Percentiles rank a stretch among this genome's conserved stretches.
phyloP scores from a whole-genome alignment of 371 early-diverging fungal species.

The Syncephalastrum sp. region DNA sequence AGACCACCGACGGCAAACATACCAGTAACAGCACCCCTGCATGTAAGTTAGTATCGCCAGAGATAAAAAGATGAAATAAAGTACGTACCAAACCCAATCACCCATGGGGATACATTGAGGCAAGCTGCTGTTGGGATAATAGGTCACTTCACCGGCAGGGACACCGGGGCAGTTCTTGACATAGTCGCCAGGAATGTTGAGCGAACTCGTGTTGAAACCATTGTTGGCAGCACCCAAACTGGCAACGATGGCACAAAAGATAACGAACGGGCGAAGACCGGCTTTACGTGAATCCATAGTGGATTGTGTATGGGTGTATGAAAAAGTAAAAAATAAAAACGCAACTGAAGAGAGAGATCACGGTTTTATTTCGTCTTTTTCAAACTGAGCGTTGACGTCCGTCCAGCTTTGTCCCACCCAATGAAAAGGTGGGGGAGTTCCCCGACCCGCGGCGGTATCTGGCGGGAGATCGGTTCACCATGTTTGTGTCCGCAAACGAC shows the following conservation, averaged over 20 bases:
- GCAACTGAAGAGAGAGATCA: background rate
- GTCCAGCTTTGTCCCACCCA: too few species aligned
- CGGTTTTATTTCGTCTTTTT: too few species aligned
- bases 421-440: too few species aligned
- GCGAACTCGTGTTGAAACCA: conserved; percentile 46
- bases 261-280: conserved; percentile 28
- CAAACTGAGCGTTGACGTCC: too few species aligned
- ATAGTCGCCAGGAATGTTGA: conserved; percentile 42
- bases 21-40: conserved; percentile 64
- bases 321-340: conserved; percentile 7
- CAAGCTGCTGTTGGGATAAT: conserved; percentile 34
- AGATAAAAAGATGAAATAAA: background rate
- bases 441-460: too few species aligned
- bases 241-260: conserved; percentile 43
- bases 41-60: background rate
- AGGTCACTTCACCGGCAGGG: conserved; percentile 33
- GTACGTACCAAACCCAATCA: conserved; percentile 49
- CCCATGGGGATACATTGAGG: conserved; percentile 49
- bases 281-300: conserved; percentile 29
- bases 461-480: too few species aligned
- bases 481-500: too few species aligned
- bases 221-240: conserved; percentile 42
- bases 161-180: conserved; percentile 39
- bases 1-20: conserved; percentile 76
- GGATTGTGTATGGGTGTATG: conserved; percentile 2